Base-by-base conservation (phyloP, 2,329 filamentous ascomycete genomes). In the Colletotrichum navitas region DNA sequence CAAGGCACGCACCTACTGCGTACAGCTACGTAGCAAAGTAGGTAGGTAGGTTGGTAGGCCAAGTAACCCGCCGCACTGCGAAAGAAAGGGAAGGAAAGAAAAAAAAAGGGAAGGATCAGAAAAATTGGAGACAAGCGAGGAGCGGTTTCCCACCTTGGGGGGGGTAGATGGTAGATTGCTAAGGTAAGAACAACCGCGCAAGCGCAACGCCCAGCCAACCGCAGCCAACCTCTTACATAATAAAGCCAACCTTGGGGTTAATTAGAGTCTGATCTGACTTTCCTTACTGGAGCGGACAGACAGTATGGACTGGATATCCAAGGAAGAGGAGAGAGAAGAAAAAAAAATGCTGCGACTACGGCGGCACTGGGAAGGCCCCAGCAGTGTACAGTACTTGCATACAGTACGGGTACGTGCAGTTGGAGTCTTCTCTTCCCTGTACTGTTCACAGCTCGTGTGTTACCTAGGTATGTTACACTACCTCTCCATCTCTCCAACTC, bases 191-290 rank as follows among this genome's bases (percentile, higher is more conserved):
- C 60, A 72, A 72, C 65, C 63, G 54, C 56, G 39, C 55, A 60
- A 69, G 24, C 56, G 66, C 59, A 55, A 43, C 52, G 1, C 29
- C 64, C 49, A 68, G 71, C 71, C 71, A 73, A 73, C 71, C 58
- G 64, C 59, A 56, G n/a, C 36, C 64, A 73, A 68, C 24, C 71
- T 72, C 69, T 72, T 72, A 72, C 69, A 72, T 72, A 72, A 72
- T 69, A 60, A 63, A 41, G 58, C 60, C 69, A 72, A 64, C 65
- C 45, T 71, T 68, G 68, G 68, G 55, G 18, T 24, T 21, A 29
- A 18, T 24, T 26, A 41, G n/a, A 43, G 39, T 49, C 41, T 32
- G 39, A 34, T 26, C 32, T 24, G 39, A 34, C 18, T 12, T 43
- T 5, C 26, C 45, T 7, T 6, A 32, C 21, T 49, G 49, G n/a